phyloP scores from a whole-genome alignment of 1,139 yeast species.

The Wickerhamomyces sp. region DNA sequence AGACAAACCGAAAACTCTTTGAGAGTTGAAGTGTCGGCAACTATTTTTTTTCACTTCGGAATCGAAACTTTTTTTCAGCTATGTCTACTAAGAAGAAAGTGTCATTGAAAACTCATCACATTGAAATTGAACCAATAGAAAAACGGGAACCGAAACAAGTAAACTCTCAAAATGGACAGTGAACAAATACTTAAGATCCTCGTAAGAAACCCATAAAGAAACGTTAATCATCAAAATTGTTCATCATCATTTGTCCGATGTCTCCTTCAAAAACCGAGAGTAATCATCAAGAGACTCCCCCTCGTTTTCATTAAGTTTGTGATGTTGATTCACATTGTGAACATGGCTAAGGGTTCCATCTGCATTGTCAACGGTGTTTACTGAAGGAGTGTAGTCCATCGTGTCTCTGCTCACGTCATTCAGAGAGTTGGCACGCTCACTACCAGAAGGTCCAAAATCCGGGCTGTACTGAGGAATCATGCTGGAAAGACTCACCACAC shows the following conservation, averaged over 20 bases:
- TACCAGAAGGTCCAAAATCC: neutral
- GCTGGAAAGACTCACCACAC: conserved; percentile 18
- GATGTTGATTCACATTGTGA: no score
- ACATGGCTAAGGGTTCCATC: no score
- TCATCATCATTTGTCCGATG: neutral
- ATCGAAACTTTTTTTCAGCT: neutral
- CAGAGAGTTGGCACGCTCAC: neutral
- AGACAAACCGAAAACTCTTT: no score
- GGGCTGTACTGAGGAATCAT: conserved; percentile 23
- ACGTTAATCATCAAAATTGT: neutral
- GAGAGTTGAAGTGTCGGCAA: no score
- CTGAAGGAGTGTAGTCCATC: neutral
- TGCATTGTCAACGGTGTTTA: neutral
- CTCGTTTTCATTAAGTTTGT: neutral
- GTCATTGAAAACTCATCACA: no score
- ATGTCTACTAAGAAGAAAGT: neutral
- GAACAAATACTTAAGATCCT: no score
- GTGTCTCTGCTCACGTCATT: neutral
- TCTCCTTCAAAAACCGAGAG: conserved; percentile 1
- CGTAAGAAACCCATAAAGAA: no score
- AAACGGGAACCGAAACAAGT: neutral
- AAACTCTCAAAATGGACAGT: neutral
- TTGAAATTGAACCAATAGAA: no score
- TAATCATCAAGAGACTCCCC: conserved; percentile 13
- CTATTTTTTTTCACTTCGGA: no score